Percentiles rank a stretch among this genome's conserved stretches.
Conservation (phyloP, 1,284 basidiomycete species). For the Psilocybe mexicana region DNA sequence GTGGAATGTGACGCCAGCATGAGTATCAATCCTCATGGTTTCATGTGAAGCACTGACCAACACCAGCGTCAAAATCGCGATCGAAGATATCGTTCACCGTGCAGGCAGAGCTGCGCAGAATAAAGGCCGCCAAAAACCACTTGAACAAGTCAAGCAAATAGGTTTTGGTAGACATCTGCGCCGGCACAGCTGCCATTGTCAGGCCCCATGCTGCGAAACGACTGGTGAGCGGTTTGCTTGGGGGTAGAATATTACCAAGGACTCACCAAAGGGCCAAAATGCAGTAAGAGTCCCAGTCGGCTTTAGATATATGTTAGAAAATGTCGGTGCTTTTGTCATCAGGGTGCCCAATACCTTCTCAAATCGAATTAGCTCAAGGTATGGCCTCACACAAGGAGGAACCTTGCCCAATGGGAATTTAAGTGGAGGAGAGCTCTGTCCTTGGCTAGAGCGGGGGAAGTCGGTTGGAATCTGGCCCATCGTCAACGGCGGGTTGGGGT, state of each 20-base stretch:
- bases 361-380: slow-evolving; percentile 50
- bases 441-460: neutral
- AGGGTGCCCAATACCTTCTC: slow-evolving; percentile 40
- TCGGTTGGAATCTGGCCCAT: neutral
- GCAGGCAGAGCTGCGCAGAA: slow-evolving; percentile 50
- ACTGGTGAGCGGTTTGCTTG: neutral
- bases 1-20: neutral
- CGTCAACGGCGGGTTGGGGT: neutral
- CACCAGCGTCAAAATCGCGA: slow-evolving; percentile 48
- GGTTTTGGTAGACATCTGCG: slow-evolving; percentile 28
- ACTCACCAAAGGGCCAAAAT: slow-evolving; percentile 56
- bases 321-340: neutral
- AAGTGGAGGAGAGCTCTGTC: neutral
- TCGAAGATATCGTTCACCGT: slow-evolving; percentile 58
- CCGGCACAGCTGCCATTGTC: slow-evolving; percentile 44
- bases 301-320: slow-evolving; percentile 25
- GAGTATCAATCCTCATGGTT: neutral
- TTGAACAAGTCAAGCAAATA: slow-evolving; percentile 34
- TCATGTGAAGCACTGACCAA: slow-evolving; percentile 38
- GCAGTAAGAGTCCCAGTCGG: slow-evolving; percentile 51
- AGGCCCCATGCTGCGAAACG: slow-evolving; percentile 42
- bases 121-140: slow-evolving; percentile 38
- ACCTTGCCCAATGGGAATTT: slow-evolving; percentile 36
- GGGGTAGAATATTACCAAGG: neutral
- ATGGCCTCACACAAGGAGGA: slow-evolving; percentile 36